phyloP scores from a whole-genome alignment of 2,329 filamentous ascomycete genomes.

The Xylariaceae sp. region DNA sequence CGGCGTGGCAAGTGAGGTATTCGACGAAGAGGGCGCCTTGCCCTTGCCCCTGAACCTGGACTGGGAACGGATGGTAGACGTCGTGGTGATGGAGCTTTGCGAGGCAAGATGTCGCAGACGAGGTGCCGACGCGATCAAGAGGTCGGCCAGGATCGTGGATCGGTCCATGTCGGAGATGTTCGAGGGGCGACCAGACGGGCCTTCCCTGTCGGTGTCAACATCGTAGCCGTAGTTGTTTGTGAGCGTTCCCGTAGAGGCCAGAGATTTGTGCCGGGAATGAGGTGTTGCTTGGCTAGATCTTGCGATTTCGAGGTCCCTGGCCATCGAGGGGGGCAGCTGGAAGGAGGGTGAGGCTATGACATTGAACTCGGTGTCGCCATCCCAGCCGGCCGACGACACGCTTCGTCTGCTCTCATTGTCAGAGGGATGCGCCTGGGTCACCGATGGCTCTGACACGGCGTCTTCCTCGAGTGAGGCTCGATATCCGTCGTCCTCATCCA shows the following conservation, averaged over 20 bases:
- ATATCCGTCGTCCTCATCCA: neutral
- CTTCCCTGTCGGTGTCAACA: neutral
- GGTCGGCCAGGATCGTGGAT: slow-evolving; percentile 11
- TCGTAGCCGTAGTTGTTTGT: too few species aligned
- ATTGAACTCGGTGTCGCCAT: neutral
- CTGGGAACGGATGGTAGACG: slow-evolving; percentile 1
- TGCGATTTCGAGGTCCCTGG: neutral
- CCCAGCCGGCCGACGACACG: slow-evolving; percentile 1
- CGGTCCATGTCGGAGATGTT: slow-evolving; percentile 3
- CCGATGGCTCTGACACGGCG: too few species aligned
- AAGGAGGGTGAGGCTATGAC: neutral
- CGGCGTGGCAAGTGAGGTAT: slow-evolving; percentile 7
- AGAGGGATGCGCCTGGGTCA: neutral
- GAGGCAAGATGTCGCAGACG: slow-evolving; percentile 13
- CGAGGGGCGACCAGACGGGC: slow-evolving; percentile 1
- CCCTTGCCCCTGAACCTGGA: too few species aligned
- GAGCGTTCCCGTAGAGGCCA: too few species aligned
- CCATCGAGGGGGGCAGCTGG: neutral
- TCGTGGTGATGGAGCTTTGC: slow-evolving; percentile 5
- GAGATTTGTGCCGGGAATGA: too few species aligned
- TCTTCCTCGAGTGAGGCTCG: neutral
- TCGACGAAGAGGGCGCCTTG: too few species aligned
- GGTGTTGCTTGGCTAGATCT: too few species aligned
- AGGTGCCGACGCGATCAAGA: slow-evolving; percentile 15
- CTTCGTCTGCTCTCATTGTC: neutral